Conservation (phyloP, 192 early-diverging fungal species). For the Chytriomyces confervae region DNA sequence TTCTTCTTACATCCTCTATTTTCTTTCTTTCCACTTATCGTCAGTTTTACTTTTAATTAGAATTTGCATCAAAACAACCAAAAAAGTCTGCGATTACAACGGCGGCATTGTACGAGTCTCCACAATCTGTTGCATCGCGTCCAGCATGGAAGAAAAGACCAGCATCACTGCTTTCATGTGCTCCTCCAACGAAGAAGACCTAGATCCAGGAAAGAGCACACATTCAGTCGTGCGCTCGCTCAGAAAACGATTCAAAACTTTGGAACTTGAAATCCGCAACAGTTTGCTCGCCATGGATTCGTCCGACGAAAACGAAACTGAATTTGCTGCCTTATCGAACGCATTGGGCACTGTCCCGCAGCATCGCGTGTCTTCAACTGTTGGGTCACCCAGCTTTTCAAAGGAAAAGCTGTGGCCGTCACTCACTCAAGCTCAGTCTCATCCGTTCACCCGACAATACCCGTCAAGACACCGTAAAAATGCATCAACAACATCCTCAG, state of each 20-base stretch:
- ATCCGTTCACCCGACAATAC: not conserved
- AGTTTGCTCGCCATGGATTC: not conserved
- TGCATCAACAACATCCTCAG: not conserved
- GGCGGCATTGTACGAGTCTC: not conserved
- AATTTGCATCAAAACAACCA: slow-evolving; percentile 3
- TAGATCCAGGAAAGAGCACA: not conserved
- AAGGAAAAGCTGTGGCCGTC: slow-evolving; percentile 4
- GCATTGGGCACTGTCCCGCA: too few relatives aligned
- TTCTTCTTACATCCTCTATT: too few relatives aligned
- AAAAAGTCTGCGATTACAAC: not conserved
- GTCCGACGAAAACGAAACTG: not conserved
- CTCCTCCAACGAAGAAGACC: not conserved
- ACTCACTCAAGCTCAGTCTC: not conserved
- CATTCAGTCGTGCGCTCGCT: not conserved
- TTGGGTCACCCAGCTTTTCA: too few relatives aligned
- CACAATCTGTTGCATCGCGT: not conserved
- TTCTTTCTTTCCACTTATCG: too few relatives aligned
- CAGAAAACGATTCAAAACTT: not conserved
- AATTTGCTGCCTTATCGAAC: not conserved
- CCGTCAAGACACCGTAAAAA: not conserved
- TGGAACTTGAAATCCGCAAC: not conserved
- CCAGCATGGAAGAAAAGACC: not conserved
- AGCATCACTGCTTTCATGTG: not conserved
- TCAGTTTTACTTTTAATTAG: not conserved
- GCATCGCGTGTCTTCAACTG: too few relatives aligned